Evolutionary conservation across 2,329 filamentous ascomycete species (phyloP).

Genomic region (Xylaria sp.): DNA sequence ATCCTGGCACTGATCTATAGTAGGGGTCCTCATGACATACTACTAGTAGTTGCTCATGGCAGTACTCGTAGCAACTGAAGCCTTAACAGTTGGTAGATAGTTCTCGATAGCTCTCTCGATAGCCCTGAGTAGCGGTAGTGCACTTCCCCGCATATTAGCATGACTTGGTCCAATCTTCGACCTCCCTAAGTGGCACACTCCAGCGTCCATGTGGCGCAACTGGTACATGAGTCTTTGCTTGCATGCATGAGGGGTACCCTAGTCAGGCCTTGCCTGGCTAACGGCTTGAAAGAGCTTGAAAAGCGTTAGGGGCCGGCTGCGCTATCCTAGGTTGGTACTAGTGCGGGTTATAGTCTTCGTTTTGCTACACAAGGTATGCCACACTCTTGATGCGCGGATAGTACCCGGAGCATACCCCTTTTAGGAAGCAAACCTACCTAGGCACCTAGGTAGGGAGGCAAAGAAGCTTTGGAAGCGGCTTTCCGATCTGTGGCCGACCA

Average conservation of each 20-base stretch:
- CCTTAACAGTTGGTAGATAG: too few relatives aligned
- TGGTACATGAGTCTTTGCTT: neutral
- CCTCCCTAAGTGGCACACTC: neutral
- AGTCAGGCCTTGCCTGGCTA: neutral
- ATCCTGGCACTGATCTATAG: too few relatives aligned
- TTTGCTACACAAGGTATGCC: neutral
- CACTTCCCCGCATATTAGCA: conserved; percentile 1
- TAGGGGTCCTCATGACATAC: too few relatives aligned
- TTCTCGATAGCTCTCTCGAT: neutral
- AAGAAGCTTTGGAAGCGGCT: neutral
- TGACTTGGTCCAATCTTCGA: neutral
- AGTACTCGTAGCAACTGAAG: too few relatives aligned
- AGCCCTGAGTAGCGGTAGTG: neutral
- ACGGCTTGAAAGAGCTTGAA: neutral
- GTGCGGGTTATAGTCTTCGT: neutral
- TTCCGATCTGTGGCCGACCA: neutral
- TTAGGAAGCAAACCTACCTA: neutral
- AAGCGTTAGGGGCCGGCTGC: conserved; percentile 12
- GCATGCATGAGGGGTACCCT: neutral
- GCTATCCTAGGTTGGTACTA: conserved; percentile 11
- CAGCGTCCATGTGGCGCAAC: neutral
- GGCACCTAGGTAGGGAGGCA: neutral
- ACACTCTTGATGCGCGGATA: neutral
- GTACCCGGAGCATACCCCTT: neutral
- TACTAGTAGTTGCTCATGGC: too few relatives aligned